Evolutionary conservation across 192 early-diverging fungal genomes (phyloP), one percentile per base, ranked within the genome.

Genomic region (Coemansia sp.): DNA sequence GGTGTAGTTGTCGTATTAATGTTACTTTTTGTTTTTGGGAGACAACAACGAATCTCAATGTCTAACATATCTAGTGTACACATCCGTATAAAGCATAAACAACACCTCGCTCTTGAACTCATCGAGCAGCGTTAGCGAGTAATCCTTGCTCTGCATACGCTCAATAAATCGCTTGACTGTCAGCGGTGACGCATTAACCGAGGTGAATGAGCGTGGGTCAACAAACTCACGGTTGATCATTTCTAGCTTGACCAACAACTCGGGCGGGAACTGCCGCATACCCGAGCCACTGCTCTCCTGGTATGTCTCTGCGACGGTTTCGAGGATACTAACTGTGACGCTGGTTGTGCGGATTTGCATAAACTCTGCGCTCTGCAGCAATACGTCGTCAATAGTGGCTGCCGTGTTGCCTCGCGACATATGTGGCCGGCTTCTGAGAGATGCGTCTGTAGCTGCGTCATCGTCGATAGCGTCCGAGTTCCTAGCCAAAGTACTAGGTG

Each of bases 11-110:
- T n/a, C n/a, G n/a, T n/a, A n/a, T n/a, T n/a, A n/a, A n/a, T n/a
- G n/a, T n/a, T n/a, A n/a, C n/a, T n/a, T n/a, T n/a, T n/a, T n/a
- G n/a, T n/a, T n/a, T n/a, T n/a, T n/a, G n/a, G n/a, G n/a, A n/a
- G n/a, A n/a, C n/a, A n/a, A n/a, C n/a, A n/a, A n/a, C n/a, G n/a
- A n/a, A 59, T 22, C 24, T 49, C 60, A 69, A n/a, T 70, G 73
- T 40, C 65, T 55, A 57, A 74, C 71, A 52, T 71, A 84, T 34
- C 77, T 60, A 6, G 77, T 70, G 64, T 75, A 84, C 24, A 84
- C 77, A 49, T 79, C 78, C 4, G 57, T 75, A 69, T 84, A 84
- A 3, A 84, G 77, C 82, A 84, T 84, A 31, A 74, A 67, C 16
- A 84, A 44, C 12, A 84, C 82, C 29, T 84, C 82, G 33, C 72